Conservation (phyloP, 1,139 yeast species). For the Pichia sp. region DNA sequence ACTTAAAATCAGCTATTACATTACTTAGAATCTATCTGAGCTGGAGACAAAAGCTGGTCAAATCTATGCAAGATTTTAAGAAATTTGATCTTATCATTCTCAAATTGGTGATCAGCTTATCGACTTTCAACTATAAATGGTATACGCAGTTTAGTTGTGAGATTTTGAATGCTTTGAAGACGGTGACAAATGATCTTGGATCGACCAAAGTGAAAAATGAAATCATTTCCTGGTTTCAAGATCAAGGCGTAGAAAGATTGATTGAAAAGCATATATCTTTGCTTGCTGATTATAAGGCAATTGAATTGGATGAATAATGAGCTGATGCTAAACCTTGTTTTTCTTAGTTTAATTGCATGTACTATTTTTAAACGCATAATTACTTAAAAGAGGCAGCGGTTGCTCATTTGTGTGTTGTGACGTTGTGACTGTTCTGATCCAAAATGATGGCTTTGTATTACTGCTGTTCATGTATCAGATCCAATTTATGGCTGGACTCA, state of each 20-base stretch:
- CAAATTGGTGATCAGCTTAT: conserved; percentile 53
- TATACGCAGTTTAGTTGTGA: conserved; percentile 81
- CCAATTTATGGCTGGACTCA: too few species aligned
- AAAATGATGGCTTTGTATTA: too few species aligned
- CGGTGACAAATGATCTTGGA: conserved; percentile 69
- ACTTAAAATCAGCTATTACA: conserved; percentile 73
- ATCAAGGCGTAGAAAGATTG: not conserved
- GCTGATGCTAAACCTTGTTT: too few species aligned
- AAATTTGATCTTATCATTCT: conserved; percentile 8
- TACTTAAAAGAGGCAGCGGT: too few species aligned
- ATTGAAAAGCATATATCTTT: too few species aligned
- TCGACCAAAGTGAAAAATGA: conserved; percentile 66
- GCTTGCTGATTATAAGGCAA: too few species aligned
- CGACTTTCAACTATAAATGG: conserved; percentile 98
- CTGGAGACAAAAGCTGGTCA: conserved; percentile 17
- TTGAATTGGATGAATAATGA: too few species aligned
- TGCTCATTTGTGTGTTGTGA: too few species aligned
- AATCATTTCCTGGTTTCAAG: conserved; percentile 62
- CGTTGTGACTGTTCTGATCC: too few species aligned
- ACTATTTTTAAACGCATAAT: too few species aligned
- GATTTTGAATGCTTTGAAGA: conserved; percentile 46
- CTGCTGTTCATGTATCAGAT: too few species aligned
- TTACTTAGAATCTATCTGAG: conserved; percentile 54
- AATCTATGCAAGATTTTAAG: conserved; percentile 4
- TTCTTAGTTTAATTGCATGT: too few species aligned